A percentile compares a stretch with the other conserved stretches of the same genome.
These are phyloP conservation scores for Yarrowia deformans DNA, from an alignment of 805 yeast genomes.

Conservation along the genomic window DNA sequence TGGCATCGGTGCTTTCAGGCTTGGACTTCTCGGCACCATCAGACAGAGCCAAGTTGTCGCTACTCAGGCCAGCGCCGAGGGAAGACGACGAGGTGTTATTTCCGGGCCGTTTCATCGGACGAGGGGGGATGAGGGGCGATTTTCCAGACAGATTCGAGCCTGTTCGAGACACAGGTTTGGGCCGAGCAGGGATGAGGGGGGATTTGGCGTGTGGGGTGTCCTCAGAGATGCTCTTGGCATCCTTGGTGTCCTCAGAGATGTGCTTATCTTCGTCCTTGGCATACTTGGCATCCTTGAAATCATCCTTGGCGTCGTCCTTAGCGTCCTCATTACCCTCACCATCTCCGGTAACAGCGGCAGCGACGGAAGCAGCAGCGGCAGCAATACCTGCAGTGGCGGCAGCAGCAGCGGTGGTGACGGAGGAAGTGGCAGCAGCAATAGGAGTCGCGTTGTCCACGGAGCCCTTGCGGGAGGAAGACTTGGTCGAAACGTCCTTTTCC, in stretches of 20 bases:
- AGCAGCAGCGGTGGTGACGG: conserved; percentile 4
- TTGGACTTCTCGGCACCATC: background rate
- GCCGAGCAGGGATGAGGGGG: conserved; percentile 3
- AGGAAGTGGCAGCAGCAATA: background rate
- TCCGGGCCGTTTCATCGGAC: conserved; percentile 14
- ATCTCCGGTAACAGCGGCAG: background rate
- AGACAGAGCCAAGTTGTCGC: conserved; percentile 1
- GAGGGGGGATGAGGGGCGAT: conserved; percentile 24
- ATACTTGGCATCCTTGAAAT: background rate
- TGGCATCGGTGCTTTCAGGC: background rate
- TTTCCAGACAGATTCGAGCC: conserved; percentile 2
- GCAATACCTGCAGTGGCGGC: conserved; percentile 21
- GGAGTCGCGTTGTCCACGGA: background rate
- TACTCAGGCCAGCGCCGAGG: conserved; percentile 3
- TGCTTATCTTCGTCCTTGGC: too few relatives aligned
- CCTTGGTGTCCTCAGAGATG: too few relatives aligned
- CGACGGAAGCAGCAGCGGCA: conserved; percentile 4
- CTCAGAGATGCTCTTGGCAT: too few relatives aligned
- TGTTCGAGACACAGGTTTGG: conserved; percentile 19
- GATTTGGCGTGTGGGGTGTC: background rate
- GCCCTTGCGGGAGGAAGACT: too few relatives aligned
- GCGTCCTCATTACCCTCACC: background rate
- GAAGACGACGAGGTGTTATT: conserved; percentile 8
- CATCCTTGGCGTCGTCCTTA: background rate
- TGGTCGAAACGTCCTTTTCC: too few relatives aligned